phyloP scores from a whole-genome alignment of 148 eudicot genomes.

The Euryodendron excelsum region DNA sequence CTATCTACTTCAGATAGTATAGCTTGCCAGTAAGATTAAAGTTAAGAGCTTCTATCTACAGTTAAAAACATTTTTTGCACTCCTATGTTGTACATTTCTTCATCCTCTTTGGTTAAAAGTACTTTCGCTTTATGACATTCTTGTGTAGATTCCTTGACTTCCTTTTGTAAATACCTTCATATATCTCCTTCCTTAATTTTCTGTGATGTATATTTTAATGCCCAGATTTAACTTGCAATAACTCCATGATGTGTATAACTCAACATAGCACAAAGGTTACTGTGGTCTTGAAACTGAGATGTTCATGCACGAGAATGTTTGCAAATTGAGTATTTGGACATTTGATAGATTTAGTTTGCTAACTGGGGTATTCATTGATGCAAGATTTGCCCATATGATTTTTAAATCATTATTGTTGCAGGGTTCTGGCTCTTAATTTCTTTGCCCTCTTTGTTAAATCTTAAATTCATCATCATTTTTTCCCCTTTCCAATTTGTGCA shows the following conservation, averaged over 20 bases:
- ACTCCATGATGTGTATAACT: neutral
- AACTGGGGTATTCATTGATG: neutral
- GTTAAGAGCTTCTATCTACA: neutral
- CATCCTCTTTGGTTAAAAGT: neutral
- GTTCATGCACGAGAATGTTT: neutral
- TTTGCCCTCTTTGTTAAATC: neutral
- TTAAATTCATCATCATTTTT: neutral
- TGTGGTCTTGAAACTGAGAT: neutral
- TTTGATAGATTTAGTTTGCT: neutral
- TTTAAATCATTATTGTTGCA: neutral
- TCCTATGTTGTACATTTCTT: neutral
- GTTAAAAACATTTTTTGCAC: neutral
- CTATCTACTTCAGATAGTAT: neutral
- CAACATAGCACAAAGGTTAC: neutral
- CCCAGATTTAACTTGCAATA: neutral
- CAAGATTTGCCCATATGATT: neutral
- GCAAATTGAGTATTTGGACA: neutral
- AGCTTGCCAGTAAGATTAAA: neutral
- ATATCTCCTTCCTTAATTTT: neutral
- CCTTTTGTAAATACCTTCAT: neutral
- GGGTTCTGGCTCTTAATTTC: neutral
- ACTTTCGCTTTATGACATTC: neutral
- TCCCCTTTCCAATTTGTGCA: constrained; percentile 31
- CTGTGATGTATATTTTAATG: neutral
- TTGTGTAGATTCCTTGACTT: neutral